Percentiles rank a stretch among this genome's conserved stretches.
Evolutionary conservation across 306 rosid genomes (phyloP).

Genomic region (Lablab purpureus): DNA sequence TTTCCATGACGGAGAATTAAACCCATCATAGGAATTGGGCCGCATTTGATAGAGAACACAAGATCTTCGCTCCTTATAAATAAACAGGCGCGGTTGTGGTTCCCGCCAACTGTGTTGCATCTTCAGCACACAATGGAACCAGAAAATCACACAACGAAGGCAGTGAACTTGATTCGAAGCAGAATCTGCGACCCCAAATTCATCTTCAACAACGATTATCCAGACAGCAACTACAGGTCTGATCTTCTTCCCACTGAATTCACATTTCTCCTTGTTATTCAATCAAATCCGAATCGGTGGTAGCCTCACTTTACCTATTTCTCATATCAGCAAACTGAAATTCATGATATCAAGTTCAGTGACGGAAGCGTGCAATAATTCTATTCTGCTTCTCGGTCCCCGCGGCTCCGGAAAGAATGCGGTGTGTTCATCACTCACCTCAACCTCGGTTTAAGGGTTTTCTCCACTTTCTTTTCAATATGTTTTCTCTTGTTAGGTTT

Average conservation of each 20-base stretch:
- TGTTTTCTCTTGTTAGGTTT: slow-evolving; percentile 57
- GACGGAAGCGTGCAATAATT: slow-evolving; percentile 88
- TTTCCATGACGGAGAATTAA: too few relatives aligned
- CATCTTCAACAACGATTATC: slow-evolving; percentile 57
- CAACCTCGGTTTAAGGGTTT: slow-evolving; percentile 13
- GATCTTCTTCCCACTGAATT: not conserved
- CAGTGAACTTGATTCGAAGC: slow-evolving; percentile 65
- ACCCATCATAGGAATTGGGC: slow-evolving; percentile 28
- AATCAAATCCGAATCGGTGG: not conserved
- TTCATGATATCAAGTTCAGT: slow-evolving; percentile 83
- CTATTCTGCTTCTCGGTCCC: slow-evolving; percentile 89
- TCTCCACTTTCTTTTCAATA: not conserved
- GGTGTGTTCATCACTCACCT: slow-evolving; percentile 50
- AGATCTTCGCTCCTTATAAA: not conserved
- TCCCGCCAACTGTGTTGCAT: slow-evolving; percentile 43
- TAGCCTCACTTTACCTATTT: not conserved
- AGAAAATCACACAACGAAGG: slow-evolving; percentile 57
- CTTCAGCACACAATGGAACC: slow-evolving; percentile 35
- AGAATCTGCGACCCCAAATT: slow-evolving; percentile 70
- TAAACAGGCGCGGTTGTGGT: not conserved
- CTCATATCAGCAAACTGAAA: slow-evolving; percentile 69
- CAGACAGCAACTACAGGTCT: slow-evolving; percentile 71
- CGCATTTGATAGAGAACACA: not conserved
- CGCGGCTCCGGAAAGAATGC: slow-evolving; percentile 88
- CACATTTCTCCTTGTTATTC: slow-evolving; percentile 16